These are phyloP conservation scores for Vigna reflexopilosa DNA, from an alignment of 306 rosid genomes.

Conservation along the genomic window DNA sequence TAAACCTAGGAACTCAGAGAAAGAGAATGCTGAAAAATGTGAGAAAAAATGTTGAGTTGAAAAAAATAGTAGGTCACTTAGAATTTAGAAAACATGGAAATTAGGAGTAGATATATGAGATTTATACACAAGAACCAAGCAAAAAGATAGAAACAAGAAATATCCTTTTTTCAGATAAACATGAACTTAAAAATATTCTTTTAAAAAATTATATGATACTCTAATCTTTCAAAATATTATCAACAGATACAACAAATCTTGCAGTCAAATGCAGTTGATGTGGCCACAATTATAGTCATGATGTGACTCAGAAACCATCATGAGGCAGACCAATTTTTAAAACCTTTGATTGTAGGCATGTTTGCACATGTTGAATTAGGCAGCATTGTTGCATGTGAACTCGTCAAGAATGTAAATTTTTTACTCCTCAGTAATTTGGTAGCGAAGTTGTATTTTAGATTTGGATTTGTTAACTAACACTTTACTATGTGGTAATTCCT, in stretches of 20 bases:
- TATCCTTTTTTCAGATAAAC: neutral
- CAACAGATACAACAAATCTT: neutral
- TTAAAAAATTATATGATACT: neutral
- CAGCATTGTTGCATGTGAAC: conserved; percentile 13
- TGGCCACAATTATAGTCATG: neutral
- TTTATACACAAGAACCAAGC: neutral
- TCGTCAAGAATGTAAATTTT: conserved; percentile 5
- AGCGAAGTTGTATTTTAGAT: conserved; percentile 17
- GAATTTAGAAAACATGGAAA: neutral
- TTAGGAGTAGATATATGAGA: neutral
- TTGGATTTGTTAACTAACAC: conserved; percentile 8
- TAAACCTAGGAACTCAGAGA: neutral
- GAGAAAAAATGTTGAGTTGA: neutral
- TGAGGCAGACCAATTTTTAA: neutral
- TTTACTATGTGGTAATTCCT: conserved; percentile 10
- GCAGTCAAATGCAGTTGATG: neutral
- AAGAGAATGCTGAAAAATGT: neutral
- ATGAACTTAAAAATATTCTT: neutral
- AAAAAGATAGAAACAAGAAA: neutral
- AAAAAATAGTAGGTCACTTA: neutral
- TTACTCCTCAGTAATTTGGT: conserved; percentile 5
- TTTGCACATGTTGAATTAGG: conserved; percentile 21
- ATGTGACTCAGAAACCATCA: neutral
- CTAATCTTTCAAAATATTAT: neutral
- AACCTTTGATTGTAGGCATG: neutral